phyloP scores from a whole-genome alignment of 345 rosid genomes.

The Murraya paniculata region DNA sequence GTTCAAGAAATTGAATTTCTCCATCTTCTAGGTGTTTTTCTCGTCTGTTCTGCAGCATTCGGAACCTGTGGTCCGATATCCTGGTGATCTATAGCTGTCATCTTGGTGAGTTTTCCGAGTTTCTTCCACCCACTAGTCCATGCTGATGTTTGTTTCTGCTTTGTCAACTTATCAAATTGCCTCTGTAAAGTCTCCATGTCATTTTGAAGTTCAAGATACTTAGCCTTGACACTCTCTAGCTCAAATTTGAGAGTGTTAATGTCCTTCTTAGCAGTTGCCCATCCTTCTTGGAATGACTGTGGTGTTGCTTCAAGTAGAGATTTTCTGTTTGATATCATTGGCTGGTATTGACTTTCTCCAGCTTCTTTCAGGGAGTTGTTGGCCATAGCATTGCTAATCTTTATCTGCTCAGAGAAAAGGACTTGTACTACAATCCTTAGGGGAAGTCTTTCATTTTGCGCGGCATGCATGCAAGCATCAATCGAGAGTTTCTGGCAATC shows the following conservation, averaged over 20 bases:
- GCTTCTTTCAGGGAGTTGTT: constrained; percentile 60
- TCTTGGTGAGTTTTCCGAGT: constrained; percentile 76
- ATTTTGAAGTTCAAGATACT: constrained; percentile 81
- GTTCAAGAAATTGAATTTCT: constrained; percentile 84
- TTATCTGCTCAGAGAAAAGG: constrained; percentile 93
- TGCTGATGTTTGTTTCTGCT: constrained; percentile 63
- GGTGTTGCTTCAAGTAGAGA: constrained; percentile 88
- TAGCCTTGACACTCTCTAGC: constrained; percentile 77
- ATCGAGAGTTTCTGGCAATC: constrained; percentile 97
- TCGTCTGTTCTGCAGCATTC: constrained; percentile 43
- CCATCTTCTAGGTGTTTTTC: constrained; percentile 89
- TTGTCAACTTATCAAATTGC: constrained; percentile 73
- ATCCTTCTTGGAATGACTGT: constrained; percentile 94
- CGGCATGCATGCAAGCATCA: constrained; percentile 97
- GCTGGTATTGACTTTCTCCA: constrained; percentile 62
- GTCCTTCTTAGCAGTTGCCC: constrained; percentile 90
- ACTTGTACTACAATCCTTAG: constrained; percentile 90
- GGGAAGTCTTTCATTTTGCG: constrained; percentile 93
- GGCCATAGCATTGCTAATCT: constrained; percentile 82
- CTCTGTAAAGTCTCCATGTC: constrained; percentile 86
- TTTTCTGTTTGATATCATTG: constrained; percentile 70
- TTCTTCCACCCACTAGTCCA: constrained; percentile 97
- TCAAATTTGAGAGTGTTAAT: constrained; percentile 89
- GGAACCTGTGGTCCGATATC: constrained; percentile 55
- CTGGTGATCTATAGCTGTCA: constrained; percentile 50